Conservation (phyloP, 2,329 filamentous ascomycete genomes). For the Penicillium polonicum region DNA sequence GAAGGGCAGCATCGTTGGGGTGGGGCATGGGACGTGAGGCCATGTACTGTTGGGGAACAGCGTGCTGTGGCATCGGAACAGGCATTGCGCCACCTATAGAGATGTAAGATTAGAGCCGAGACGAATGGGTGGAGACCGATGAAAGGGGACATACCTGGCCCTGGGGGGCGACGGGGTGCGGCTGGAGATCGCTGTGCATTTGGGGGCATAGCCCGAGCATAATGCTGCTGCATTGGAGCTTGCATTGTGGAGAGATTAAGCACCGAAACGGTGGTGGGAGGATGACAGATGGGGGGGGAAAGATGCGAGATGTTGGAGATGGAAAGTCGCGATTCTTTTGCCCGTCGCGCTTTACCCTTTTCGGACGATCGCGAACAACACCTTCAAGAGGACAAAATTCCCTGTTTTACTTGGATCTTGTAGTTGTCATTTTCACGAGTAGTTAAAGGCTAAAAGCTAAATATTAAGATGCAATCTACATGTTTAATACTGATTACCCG, state of each 20-base stretch:
- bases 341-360: constrained; percentile 39
- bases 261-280: constrained; percentile 6
- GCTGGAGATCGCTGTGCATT: constrained; percentile 43
- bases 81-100: constrained; percentile 33
- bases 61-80: constrained; percentile 39
- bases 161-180: constrained; percentile 42
- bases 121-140: constrained; percentile 9
- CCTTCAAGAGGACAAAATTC: neutral
- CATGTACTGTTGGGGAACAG: constrained; percentile 40
- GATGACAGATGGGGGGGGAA: constrained; percentile 20
- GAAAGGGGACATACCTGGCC: constrained; percentile 37
- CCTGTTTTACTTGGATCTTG: neutral
- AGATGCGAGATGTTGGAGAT: constrained; percentile 22
- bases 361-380: constrained; percentile 25
- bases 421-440: neutral
- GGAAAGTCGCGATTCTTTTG: constrained; percentile 38
- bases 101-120: constrained; percentile 14
- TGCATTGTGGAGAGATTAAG: constrained; percentile 33
- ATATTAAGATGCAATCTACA: neutral
- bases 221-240: constrained; percentile 44
- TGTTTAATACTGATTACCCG: neutral
- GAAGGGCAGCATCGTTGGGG: constrained; percentile 58
- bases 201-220: constrained; percentile 42
- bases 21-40: constrained; percentile 37
- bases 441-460: too few relatives aligned